Base-by-base conservation (phyloP, 2,329 filamentous ascomycete genomes). In the Claviceps maximensis region DNA sequence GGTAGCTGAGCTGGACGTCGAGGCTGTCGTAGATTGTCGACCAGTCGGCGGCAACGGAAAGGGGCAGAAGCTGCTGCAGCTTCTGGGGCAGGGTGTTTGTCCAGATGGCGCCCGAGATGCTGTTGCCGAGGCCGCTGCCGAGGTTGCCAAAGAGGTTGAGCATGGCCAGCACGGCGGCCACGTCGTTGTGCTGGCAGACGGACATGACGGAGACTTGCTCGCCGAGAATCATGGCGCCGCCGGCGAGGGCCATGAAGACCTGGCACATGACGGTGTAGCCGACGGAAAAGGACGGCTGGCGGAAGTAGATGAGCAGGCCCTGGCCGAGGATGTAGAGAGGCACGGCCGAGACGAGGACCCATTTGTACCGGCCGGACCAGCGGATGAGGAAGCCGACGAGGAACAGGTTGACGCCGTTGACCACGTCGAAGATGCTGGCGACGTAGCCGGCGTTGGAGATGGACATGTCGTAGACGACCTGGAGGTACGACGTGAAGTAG, bases 121-220 rank as follows among this genome's bases (percentile, higher is more conserved):
- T 69, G 51, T 68, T 68, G 54, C 74, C 74, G 31, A 76, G 65
- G 9, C 73, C 70, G 3, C 70, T 69, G 38, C 74, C 74, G 1
- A 74, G 62, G 12, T 69, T 70, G 31, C 69, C 72, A 8, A 69
- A 66, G 8, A 75, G 68, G n/a, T 69, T 69, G 1, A 76, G 60
- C 21, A 76, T 59, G 0, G 74, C 72, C 21, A 77, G 67, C 1
- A 67, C 70, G 4, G 72, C 72, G 27, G 78, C 76, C 5, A 80
- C 69, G 44, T 79, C 71, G 50, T 76, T 71, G 50, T 80, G 78
- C 54, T 73, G 73, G 17, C 75, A 74, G 2, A 75, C 72, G 0
- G 76, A 71, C 64, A 83, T 76, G 42, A 82, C 74, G 5, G 78
- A 77, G 58, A 84, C 75, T 55, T 83, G 74, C 57, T 77, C 68